phyloP scores from a whole-genome alignment of 306 rosid genomes.

The Parietaria judaica region DNA sequence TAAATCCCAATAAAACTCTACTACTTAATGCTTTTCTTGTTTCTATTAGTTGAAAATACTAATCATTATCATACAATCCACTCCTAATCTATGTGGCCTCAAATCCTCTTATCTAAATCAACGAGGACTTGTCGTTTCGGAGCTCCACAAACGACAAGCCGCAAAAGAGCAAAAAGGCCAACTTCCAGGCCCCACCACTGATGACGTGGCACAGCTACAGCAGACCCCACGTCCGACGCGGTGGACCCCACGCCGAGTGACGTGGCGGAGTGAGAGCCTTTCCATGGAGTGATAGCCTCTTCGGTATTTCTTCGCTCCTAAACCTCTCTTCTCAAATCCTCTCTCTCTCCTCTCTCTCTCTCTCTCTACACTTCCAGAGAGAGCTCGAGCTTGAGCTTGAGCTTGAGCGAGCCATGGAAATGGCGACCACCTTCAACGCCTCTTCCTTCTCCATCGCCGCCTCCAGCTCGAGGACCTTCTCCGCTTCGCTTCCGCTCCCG shows the following conservation, averaged over 20 bases:
- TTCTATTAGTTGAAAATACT: neutral
- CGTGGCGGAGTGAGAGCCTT: conserved; percentile 20
- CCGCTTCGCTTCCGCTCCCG: conserved; percentile 27
- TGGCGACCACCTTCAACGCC: conserved; percentile 38
- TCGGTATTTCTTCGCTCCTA: neutral
- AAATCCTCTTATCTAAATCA: neutral
- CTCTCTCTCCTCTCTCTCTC: conserved; percentile 20
- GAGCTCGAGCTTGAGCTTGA: conserved; percentile 10
- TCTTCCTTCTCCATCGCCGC: conserved; percentile 20
- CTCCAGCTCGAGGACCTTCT: conserved; percentile 16
- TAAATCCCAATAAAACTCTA: too few species aligned
- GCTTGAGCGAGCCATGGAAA: conserved; percentile 33
- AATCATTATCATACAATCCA: neutral
- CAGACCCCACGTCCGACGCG: too few species aligned
- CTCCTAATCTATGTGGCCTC: neutral
- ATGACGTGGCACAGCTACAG: too few species aligned
- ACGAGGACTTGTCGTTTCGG: too few species aligned
- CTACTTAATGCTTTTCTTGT: neutral
- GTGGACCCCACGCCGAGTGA: conserved; percentile 6
- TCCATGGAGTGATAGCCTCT: neutral
- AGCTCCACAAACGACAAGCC: too few species aligned
- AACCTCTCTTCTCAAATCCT: conserved; percentile 49
- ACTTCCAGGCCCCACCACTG: neutral
- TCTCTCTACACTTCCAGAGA: conserved; percentile 16
- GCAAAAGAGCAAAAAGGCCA: neutral